Evolutionary conservation across 306 rosid species (phyloP).

Genomic region (Arachis hypogaea): DNA sequence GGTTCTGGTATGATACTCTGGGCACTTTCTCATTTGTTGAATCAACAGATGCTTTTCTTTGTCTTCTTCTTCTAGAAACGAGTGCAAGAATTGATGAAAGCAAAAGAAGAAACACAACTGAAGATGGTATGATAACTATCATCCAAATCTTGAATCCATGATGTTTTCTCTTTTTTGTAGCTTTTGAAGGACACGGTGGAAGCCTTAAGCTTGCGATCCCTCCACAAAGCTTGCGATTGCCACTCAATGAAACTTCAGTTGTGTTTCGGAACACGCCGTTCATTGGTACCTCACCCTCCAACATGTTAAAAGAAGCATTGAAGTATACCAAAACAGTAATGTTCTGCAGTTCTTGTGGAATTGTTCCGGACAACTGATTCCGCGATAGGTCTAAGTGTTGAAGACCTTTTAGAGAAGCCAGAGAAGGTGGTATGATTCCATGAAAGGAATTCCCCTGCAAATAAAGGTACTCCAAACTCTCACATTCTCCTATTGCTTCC

Average conservation of each 20-base stretch:
- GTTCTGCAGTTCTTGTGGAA: background rate
- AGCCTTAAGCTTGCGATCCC: constrained; percentile 13
- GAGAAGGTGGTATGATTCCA: constrained; percentile 20
- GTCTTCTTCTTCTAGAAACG: background rate
- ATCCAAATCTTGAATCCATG: background rate
- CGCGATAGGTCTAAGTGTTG: constrained; percentile 6
- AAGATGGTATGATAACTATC: background rate
- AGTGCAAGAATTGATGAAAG: background rate
- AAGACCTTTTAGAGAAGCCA: constrained; percentile 32
- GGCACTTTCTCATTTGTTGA: background rate
- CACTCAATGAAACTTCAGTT: background rate
- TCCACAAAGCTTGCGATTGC: constrained; percentile 24
- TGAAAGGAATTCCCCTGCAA: constrained; percentile 7
- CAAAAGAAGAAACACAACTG: background rate
- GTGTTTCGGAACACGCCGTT: constrained; percentile 26
- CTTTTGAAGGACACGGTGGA: constrained; percentile 26
- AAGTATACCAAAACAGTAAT: background rate
- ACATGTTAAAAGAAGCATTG: constrained; percentile 33
- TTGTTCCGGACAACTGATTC: constrained; percentile 33
- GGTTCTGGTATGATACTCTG: constrained; percentile 36
- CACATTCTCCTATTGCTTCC: constrained; percentile 23
- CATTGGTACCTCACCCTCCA: constrained; percentile 32
- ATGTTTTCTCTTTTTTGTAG: background rate
- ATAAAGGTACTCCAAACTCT: constrained; percentile 3
- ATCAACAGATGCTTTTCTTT: background rate